Evolutionary conservation across 2,329 filamentous ascomycete genomes (phyloP).

Genomic region (Juglanconis sp.): DNA sequence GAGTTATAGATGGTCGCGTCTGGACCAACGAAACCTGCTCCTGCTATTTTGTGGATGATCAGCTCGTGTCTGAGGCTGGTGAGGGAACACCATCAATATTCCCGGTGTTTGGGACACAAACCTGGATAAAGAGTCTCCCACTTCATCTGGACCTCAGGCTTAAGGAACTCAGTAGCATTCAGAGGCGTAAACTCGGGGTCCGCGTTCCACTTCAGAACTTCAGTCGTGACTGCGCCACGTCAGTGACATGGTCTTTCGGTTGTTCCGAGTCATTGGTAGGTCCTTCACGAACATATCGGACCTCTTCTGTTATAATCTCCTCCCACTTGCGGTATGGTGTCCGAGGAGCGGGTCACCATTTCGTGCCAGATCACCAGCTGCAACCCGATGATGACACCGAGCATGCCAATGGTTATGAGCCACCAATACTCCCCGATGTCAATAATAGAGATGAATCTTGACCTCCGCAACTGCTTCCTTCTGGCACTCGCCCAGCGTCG

Average conservation of each 20-base stretch:
- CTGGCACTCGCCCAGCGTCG: constrained; percentile 3
- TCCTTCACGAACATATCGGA: constrained; percentile 30
- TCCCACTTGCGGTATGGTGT: constrained; percentile 31
- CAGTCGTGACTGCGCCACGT: constrained; percentile 29
- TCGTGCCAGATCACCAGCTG: constrained; percentile 21
- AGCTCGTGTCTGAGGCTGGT: background rate
- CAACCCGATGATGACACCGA: constrained; percentile 29
- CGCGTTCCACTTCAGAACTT: constrained; percentile 35
- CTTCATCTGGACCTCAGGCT: constrained; percentile 30
- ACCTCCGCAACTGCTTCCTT: constrained; percentile 11
- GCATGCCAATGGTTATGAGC: constrained; percentile 29
- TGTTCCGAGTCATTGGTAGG: no score
- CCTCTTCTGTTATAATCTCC: constrained; percentile 34
- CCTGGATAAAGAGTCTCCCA: constrained; percentile 40
- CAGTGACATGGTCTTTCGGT: background rate
- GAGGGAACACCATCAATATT: no score
- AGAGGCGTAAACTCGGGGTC: constrained; percentile 38
- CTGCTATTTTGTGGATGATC: background rate
- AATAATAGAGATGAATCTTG: constrained; percentile 6
- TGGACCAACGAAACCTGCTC: constrained; percentile 5
- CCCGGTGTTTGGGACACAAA: constrained; percentile 19
- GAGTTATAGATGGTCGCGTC: constrained; percentile 33
- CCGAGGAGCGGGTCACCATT: background rate
- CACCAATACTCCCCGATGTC: constrained; percentile 26
- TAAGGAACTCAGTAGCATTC: constrained; percentile 36